These are phyloP conservation scores for Scenedesmus sp. DNA, from an alignment of 163 green algal genomes.

Conservation along the genomic window DNA sequence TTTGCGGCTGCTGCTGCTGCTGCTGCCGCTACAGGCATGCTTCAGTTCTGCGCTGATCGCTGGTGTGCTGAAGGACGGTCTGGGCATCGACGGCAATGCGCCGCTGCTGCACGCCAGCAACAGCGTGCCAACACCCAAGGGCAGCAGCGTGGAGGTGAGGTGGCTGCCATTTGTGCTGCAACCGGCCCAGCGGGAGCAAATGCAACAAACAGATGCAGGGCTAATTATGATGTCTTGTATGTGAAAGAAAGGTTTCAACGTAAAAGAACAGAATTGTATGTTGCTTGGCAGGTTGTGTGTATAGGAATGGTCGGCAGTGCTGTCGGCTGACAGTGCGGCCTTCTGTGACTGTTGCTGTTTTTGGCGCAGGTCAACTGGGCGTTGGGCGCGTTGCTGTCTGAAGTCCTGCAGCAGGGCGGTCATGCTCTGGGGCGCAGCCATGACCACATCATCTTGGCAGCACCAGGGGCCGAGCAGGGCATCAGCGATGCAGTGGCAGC, in stretches of 20 bases:
- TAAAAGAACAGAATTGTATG: too few species aligned
- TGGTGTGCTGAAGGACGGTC: slow-evolving; percentile 51
- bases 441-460: neutral
- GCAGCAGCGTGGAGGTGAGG: slow-evolving; percentile 16
- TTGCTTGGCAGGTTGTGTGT: too few species aligned
- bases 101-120: slow-evolving; percentile 39
- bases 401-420: slow-evolving; percentile 49
- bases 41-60: slow-evolving; percentile 64
- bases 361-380: slow-evolving; percentile 60
- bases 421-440: neutral
- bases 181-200: too few species aligned
- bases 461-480: neutral
- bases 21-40: slow-evolving; percentile 49
- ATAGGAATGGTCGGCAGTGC: too few species aligned
- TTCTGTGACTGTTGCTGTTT: neutral
- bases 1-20: slow-evolving; percentile 24
- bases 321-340: neutral
- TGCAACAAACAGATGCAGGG: too few species aligned
- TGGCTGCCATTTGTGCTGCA: too few species aligned
- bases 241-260: too few species aligned
- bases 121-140: slow-evolving; percentile 40
- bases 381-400: slow-evolving; percentile 62
- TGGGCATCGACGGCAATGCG: slow-evolving; percentile 28
- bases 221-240: too few species aligned
- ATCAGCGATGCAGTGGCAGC: slow-evolving; percentile 20